Conservation (phyloP, 495 filamentous ascomycete genomes). For the Aspergillus panamensis region DNA sequence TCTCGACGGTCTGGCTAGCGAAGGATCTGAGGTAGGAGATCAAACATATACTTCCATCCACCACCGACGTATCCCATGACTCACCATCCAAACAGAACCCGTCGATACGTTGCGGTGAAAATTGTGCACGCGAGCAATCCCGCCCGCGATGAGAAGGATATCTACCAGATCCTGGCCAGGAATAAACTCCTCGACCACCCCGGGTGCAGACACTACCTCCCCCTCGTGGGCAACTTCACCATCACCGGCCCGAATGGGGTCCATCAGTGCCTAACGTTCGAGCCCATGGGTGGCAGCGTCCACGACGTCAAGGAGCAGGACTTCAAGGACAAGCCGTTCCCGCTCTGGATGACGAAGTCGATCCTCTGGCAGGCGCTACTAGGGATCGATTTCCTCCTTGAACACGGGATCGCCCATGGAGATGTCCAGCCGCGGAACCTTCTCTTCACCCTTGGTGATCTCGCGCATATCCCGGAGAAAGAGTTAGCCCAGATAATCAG, state of each 20-base stretch:
- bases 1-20: constrained; percentile 11
- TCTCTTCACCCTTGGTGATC: constrained; percentile 23
- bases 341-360: constrained; percentile 30
- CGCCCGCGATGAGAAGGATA: not conserved
- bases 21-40: constrained; percentile 1
- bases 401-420: constrained; percentile 37
- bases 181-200: not conserved
- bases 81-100: not conserved
- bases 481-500: constrained; percentile 1
- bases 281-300: constrained; percentile 5
- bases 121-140: not conserved
- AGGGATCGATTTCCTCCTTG: constrained; percentile 36
- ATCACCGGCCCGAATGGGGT: not conserved
- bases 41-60: not conserved
- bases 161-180: not conserved
- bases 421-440: constrained; percentile 43
- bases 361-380: constrained; percentile 37
- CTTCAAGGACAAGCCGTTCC: constrained; percentile 1
- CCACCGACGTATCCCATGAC: not conserved
- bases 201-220: not conserved
- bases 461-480: constrained; percentile 5
- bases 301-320: constrained; percentile 2
- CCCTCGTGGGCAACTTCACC: not conserved
- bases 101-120: constrained; percentile 8
- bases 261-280: not conserved